These are phyloP conservation scores for Saturnispora ahearnii DNA, from an alignment of 805 yeast genomes.

Conservation along the genomic window DNA sequence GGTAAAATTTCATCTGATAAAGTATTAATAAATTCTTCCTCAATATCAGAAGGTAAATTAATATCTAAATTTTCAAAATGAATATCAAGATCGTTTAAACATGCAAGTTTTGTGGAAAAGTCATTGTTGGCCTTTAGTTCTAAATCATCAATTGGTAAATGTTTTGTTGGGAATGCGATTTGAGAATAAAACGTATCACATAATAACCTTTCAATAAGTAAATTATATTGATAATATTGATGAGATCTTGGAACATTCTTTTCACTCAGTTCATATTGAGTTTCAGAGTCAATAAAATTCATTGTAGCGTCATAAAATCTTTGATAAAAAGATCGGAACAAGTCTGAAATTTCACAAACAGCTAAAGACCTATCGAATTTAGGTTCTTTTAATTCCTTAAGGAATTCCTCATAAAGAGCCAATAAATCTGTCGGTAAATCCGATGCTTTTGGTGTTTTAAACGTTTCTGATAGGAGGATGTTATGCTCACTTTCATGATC, in stretches of 20 bases:
- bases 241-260: slow-evolving; percentile 2
- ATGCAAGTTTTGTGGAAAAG: slow-evolving; percentile 22
- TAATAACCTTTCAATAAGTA: slow-evolving; percentile 24
- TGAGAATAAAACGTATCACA: slow-evolving; percentile 29
- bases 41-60: slow-evolving; percentile 18
- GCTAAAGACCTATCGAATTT: slow-evolving; percentile 29
- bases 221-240: slow-evolving; percentile 21
- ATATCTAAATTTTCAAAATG: slow-evolving; percentile 24
- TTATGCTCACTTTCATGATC: slow-evolving; percentile 2
- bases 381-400: slow-evolving; percentile 28
- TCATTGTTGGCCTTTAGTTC: slow-evolving; percentile 21
- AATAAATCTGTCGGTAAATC: slow-evolving; percentile 23
- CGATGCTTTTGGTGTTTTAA: slow-evolving; percentile 13
- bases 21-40: slow-evolving; percentile 18
- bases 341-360: slow-evolving; percentile 27
- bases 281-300: slow-evolving; percentile 16
- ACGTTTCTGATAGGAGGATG: slow-evolving; percentile 13
- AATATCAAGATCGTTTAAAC: slow-evolving; percentile 20
- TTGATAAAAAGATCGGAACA: slow-evolving; percentile 28
- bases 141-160: slow-evolving; percentile 24
- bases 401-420: slow-evolving; percentile 21
- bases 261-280: slow-evolving; percentile 17
- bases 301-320: slow-evolving; percentile 20
- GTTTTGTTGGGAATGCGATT: slow-evolving; percentile 27
- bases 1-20: slow-evolving; percentile 22